Conservation (phyloP, 1,284 basidiomycete genomes). For the Irpex sp. region DNA sequence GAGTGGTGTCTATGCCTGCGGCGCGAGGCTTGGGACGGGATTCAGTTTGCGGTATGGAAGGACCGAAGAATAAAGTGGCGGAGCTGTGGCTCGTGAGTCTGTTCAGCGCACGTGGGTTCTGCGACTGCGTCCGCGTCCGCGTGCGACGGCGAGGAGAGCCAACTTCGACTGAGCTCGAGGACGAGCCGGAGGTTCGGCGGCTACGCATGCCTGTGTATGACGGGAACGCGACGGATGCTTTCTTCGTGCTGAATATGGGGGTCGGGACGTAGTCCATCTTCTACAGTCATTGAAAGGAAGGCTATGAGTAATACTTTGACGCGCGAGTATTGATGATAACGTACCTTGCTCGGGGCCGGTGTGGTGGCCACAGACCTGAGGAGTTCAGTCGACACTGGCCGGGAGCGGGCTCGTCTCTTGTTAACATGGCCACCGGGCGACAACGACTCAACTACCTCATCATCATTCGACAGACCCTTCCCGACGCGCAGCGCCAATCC, state of each 20-base stretch:
- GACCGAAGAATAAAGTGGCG: conserved; percentile 72
- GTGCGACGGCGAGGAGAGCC: conserved; percentile 25
- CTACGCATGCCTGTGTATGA: conserved; percentile 21
- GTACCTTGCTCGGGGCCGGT: conserved; percentile 25
- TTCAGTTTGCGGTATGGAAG: conserved; percentile 39
- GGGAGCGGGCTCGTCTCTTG: conserved; percentile 65
- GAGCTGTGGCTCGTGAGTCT: conserved; percentile 44
- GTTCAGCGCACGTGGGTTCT: conserved; percentile 22
- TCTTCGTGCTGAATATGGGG: conserved; percentile 18
- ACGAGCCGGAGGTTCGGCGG: conserved; percentile 22
- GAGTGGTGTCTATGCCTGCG: conserved; percentile 14
- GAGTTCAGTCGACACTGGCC: conserved; percentile 64
- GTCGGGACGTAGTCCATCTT: conserved; percentile 15
- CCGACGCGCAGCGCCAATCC: conserved; percentile 17
- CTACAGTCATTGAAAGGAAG: not conserved
- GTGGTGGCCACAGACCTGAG: conserved; percentile 40
- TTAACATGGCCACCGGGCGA: conserved; percentile 71
- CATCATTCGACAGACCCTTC: conserved; percentile 24
- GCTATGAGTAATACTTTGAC: not conserved
- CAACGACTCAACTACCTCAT: conserved; percentile 59
- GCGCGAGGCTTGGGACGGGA: conserved; percentile 18
- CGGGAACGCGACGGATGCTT: conserved; percentile 24
- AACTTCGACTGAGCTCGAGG: conserved; percentile 23
- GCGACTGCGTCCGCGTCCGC: conserved; percentile 26
- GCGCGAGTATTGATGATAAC: not conserved